Evolutionary conservation across 306 rosid genomes (phyloP).

Genomic region (Malus asiatica): DNA sequence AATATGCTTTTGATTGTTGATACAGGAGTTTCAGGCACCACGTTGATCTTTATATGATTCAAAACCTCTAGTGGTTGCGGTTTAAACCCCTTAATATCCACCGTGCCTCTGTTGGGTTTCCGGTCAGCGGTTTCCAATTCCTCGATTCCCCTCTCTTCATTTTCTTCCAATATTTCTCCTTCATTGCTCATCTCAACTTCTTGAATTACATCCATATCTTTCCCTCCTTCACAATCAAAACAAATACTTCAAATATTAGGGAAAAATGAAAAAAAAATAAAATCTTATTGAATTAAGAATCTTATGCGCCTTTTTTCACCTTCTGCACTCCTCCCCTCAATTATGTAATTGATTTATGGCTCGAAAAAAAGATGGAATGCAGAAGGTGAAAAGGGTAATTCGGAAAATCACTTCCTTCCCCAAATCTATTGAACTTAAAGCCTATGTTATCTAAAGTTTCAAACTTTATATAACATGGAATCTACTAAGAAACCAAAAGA

Average conservation of each 20-base stretch:
- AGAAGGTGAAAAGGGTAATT: no score
- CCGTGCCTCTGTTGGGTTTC: not conserved
- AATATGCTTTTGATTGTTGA: constrained; percentile 53
- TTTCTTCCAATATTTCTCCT: constrained; percentile 10
- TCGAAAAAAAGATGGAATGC: no score
- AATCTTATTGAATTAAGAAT: not conserved
- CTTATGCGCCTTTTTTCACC: no score
- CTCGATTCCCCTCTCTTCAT: constrained; percentile 17
- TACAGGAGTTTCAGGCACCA: constrained; percentile 46
- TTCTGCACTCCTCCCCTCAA: no score
- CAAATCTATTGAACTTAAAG: no score
- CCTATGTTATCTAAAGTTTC: not conserved
- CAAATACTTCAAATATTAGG: not conserved
- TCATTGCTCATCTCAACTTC: constrained; percentile 54
- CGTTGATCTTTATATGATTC: constrained; percentile 51
- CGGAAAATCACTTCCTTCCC: no score
- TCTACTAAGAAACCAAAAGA: not conserved
- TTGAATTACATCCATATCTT: constrained; percentile 44
- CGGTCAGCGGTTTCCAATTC: constrained; percentile 3
- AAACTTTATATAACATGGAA: not conserved
- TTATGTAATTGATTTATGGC: no score
- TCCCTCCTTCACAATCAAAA: constrained; percentile 20
- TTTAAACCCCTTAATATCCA: constrained; percentile 11
- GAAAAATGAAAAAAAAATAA: not conserved
- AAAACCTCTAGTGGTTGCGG: constrained; percentile 48